Conservation (phyloP, 1,284 basidiomycete genomes). For the Cutaneotrichosporon curvatum region DNA sequence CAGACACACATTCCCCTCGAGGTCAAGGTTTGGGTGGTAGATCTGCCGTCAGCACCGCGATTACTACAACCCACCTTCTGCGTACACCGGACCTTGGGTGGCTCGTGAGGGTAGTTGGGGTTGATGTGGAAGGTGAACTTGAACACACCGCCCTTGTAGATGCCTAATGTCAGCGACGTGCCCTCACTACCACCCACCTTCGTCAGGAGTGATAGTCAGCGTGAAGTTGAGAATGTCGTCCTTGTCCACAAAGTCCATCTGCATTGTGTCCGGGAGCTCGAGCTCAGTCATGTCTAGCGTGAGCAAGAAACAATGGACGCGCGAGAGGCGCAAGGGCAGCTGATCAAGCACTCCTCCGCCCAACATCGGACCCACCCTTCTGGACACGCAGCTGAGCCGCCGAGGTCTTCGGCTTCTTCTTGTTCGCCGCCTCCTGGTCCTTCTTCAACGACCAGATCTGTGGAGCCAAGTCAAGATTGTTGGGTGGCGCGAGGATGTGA, state of each 20-base stretch:
- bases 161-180: constrained; percentile 58
- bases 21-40: constrained; percentile 97
- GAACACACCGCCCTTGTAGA: constrained; percentile 95
- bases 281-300: constrained; percentile 85
- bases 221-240: constrained; percentile 92
- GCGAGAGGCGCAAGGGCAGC: not conserved
- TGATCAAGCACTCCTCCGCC: not conserved
- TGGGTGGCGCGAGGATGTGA: not conserved
- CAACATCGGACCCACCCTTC: constrained; percentile 67
- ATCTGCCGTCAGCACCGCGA: constrained; percentile 51
- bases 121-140: constrained; percentile 92
- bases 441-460: constrained; percentile 99
- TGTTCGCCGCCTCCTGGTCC: constrained; percentile 78
- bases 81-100: constrained; percentile 96
- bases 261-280: constrained; percentile 92
- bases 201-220: constrained; percentile 91
- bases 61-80: constrained; percentile 53
- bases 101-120: constrained; percentile 97
- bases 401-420: constrained; percentile 94
- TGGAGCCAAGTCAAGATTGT: not conserved
- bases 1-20: constrained; percentile 92
- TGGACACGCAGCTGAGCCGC: constrained; percentile 97
- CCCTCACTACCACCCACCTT: constrained; percentile 57
- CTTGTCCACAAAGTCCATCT: constrained; percentile 85
- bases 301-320: too few species aligned